phyloP scores from a whole-genome alignment of 768 basidiomycete genomes.

The Suillus tomentosus region DNA sequence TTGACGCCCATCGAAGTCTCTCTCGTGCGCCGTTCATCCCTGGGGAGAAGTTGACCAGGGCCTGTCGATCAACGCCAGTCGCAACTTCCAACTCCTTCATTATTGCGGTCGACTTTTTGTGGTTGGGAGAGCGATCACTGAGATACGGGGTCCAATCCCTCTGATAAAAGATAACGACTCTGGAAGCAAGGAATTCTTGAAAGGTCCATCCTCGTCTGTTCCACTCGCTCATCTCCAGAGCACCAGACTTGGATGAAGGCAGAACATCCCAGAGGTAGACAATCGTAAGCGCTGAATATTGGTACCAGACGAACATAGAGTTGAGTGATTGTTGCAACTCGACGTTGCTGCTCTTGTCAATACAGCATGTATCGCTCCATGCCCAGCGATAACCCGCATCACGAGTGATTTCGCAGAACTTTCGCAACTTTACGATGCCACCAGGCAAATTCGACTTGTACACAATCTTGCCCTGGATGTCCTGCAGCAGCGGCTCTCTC shows the following conservation, averaged over 20 bases:
- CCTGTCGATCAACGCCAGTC: background rate
- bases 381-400: background rate
- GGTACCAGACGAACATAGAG: background rate
- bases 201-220: slow-evolving; percentile 1
- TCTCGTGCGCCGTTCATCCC: background rate
- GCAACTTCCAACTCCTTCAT: background rate
- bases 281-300: background rate
- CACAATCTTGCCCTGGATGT: background rate
- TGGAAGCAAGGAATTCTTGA: background rate
- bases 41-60: background rate
- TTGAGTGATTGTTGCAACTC: background rate
- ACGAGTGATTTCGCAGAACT: background rate
- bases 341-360: background rate
- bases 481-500: background rate
- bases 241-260: background rate
- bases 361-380: background rate
- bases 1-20: background rate
- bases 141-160: background rate
- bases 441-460: background rate
- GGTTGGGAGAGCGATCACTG: background rate
- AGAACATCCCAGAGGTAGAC: background rate
- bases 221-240: background rate
- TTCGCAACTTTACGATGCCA: background rate
- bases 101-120: background rate
- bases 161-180: background rate